Percentiles rank a stretch among this genome's conserved stretches.
phyloP scores from a whole-genome alignment of 2,329 filamentous ascomycete genomes.

The Westerdykella sp. region DNA sequence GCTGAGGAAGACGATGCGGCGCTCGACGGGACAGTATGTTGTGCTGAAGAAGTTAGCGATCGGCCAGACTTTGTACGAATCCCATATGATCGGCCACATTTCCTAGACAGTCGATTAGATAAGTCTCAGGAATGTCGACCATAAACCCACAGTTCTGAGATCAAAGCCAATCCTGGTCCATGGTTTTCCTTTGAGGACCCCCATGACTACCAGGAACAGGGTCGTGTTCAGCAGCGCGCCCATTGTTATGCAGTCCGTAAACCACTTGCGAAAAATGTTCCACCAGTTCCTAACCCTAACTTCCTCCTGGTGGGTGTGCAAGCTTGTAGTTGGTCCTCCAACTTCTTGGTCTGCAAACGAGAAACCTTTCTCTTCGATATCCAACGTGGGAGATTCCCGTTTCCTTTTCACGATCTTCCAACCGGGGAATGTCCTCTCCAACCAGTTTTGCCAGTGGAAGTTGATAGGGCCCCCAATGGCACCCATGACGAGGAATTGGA shows the following conservation, averaged over 20 bases:
- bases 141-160: constrained; percentile 34
- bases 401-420: constrained; percentile 24
- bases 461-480: constrained; percentile 72
- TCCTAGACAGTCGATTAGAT: constrained; percentile 13
- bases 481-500: constrained; percentile 52
- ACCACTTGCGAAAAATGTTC: constrained; percentile 62
- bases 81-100: constrained; percentile 38
- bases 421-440: constrained; percentile 70
- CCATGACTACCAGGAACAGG: constrained; percentile 57
- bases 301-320: constrained; percentile 21
- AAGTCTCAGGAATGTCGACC: constrained; percentile 24
- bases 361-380: constrained; percentile 26
- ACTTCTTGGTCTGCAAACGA: constrained; percentile 24
- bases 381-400: constrained; percentile 7
- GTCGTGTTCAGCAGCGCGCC: constrained; percentile 61
- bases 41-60: constrained; percentile 66
- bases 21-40: constrained; percentile 62
- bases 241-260: constrained; percentile 60
- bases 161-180: constrained; percentile 25
- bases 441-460: constrained; percentile 75
- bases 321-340: constrained; percentile 4
- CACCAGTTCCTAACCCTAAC: constrained; percentile 35
- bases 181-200: constrained; percentile 41
- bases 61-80: constrained; percentile 70
- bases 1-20: constrained; percentile 64